Evolutionary conservation across 768 basidiomycete species (phyloP).

Genomic region (Tricholoma matsutake): DNA sequence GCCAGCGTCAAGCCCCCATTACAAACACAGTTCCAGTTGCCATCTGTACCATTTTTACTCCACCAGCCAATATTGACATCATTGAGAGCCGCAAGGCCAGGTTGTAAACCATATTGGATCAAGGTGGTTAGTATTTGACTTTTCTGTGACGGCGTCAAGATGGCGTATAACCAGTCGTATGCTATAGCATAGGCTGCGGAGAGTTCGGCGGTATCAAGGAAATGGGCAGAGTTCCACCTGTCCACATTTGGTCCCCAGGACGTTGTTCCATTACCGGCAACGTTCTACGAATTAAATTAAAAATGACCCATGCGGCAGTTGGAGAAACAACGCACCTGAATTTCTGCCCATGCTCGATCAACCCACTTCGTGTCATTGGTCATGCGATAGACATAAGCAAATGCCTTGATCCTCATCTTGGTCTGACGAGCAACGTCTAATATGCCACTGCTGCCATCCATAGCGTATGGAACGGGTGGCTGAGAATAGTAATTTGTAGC

Average conservation of each 20-base stretch:
- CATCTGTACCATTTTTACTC: slow-evolving; percentile 55
- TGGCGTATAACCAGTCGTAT: slow-evolving; percentile 94
- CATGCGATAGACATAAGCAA: slow-evolving; percentile 86
- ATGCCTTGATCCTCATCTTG: slow-evolving; percentile 90
- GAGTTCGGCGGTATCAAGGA: slow-evolving; percentile 91
- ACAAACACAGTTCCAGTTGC: slow-evolving; percentile 99
- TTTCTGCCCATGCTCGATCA: slow-evolving; percentile 79
- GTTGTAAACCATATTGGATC: slow-evolving; percentile 72
- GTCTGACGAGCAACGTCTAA: slow-evolving; percentile 87
- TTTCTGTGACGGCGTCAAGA: slow-evolving; percentile 48
- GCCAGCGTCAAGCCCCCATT: slow-evolving; percentile 88
- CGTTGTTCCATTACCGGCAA: slow-evolving; percentile 63
- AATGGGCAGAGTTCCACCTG: slow-evolving; percentile 87
- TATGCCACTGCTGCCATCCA: slow-evolving; percentile 88
- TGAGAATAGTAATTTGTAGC: slow-evolving; percentile 69
- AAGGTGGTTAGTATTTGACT: slow-evolving; percentile 55
- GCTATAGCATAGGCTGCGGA: slow-evolving; percentile 86
- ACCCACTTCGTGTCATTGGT: slow-evolving; percentile 91
- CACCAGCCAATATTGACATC: slow-evolving; percentile 70
- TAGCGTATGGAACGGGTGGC: slow-evolving; percentile 63
- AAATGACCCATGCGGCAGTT: background rate
- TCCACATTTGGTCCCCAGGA: slow-evolving; percentile 63
- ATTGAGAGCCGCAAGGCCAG: slow-evolving; percentile 56
- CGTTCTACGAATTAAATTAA: slow-evolving; percentile 46
- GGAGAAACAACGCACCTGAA: slow-evolving; percentile 54